phyloP scores from a whole-genome alignment of 2,329 filamentous ascomycete species.

The Rhexocercosporidium sp. region DNA sequence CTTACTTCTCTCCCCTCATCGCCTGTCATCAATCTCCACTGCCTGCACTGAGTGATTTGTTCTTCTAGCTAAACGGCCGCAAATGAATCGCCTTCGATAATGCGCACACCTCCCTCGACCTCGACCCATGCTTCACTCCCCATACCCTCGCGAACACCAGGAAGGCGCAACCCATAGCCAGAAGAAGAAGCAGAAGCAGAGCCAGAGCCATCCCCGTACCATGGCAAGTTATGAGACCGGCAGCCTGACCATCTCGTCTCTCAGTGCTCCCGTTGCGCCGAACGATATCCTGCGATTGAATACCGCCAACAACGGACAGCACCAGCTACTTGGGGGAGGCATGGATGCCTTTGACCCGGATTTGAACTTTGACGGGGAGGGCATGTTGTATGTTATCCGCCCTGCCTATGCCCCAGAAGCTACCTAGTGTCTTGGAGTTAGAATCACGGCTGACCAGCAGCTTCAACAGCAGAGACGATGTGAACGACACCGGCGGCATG shows the following conservation, averaged over 20 bases:
- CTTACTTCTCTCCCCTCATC: background rate
- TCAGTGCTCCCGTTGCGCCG: slow-evolving; percentile 15
- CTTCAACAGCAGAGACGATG: slow-evolving; percentile 45
- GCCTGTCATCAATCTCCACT: background rate
- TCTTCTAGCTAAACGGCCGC: background rate
- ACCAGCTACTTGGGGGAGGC: slow-evolving; percentile 20
- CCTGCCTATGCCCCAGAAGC: background rate
- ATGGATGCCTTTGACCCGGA: slow-evolving; percentile 41
- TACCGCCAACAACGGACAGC: slow-evolving; percentile 22
- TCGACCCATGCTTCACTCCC: slow-evolving; percentile 26
- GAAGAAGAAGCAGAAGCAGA: background rate
- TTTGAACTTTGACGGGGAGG: slow-evolving; percentile 37
- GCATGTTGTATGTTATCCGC: slow-evolving; percentile 35
- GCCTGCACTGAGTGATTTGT: background rate
- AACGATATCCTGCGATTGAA: slow-evolving; percentile 38
- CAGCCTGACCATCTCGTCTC: slow-evolving; percentile 23
- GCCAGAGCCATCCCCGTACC: background rate
- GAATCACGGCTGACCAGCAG: slow-evolving; percentile 10
- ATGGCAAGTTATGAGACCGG: slow-evolving; percentile 27
- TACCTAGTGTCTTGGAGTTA: background rate
- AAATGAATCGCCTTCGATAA: slow-evolving; percentile 23
- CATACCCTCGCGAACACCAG: slow-evolving; percentile 10
- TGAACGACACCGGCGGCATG: slow-evolving; percentile 39
- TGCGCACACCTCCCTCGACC: slow-evolving; percentile 20
- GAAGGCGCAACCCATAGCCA: background rate